Evolutionary conservation across 1,284 basidiomycete genomes (phyloP), one percentile per base, ranked within the genome.

Genomic region (Moesziomyces parantarcticus): DNA sequence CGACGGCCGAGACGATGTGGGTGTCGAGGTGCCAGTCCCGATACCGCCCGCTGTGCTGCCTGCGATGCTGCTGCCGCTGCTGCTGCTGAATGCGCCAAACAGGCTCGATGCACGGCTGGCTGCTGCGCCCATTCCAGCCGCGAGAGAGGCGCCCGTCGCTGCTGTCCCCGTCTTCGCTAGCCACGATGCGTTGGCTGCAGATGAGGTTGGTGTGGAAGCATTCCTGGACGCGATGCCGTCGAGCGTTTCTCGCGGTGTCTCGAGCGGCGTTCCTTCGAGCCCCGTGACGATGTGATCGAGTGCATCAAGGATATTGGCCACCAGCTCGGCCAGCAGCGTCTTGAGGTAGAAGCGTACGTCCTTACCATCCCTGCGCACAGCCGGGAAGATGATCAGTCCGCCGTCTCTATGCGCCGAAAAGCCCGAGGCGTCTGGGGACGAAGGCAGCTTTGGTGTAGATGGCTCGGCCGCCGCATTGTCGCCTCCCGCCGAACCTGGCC

Each of bases 221-320:
- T 32, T 32, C n/a, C 46, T 50, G 18, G 62, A 53, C 1, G 56
- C 55, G 41, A 62, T 53, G 13, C 71, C 72, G 20, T 78, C 79
- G 5, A 83, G 73, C 41, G 82, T 83, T 58, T 83, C 82, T 36
- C 82, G 69, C 0, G 82, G 82, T 21, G 82, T 83, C 50, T 83
- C 82, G 16, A 83, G 48, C 34, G 79, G 72, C 13, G 62, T 70
- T 5, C 79, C 80, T 23, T 82, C 76, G 4, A 82, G 62, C 3
- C 67, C 75, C 3, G 48, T 56, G 18, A 82, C 75, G 3, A 79
- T 60, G 16, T 51, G 46, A 25, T 82, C 75, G 16, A 83, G 52
- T 2, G 73, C 74, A 45, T 83, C 82, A 11, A 83, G 61, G 13
- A 83, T 49, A 21, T 57, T 56, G 44, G 64, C 74, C 20, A 83